Evolutionary conservation across 495 filamentous ascomycete genomes (phyloP).

Genomic region (Entonaema liquescens): DNA sequence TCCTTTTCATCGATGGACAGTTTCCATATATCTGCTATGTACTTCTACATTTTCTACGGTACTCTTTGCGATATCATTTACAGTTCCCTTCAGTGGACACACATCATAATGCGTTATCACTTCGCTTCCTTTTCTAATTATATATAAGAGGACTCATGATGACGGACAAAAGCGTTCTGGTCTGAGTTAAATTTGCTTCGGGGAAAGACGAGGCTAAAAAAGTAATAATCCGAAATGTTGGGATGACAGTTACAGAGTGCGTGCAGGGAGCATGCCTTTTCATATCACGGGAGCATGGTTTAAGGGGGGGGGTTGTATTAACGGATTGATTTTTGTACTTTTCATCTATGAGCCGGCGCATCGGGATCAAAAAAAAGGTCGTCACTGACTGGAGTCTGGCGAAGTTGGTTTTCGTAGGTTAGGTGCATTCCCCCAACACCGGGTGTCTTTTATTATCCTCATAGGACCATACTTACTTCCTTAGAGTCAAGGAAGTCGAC

Average conservation of each 20-base stretch:
- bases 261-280: conserved; percentile 21
- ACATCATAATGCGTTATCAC: conserved; percentile 25
- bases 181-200: not conserved
- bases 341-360: conserved; percentile 19
- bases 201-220: not conserved
- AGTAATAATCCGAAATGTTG: conserved; percentile 15
- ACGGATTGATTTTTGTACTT: conserved; percentile 24
- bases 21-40: not conserved
- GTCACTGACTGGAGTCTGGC: not conserved
- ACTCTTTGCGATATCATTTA: not conserved
- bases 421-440: conserved; percentile 8
- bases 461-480: too few species aligned
- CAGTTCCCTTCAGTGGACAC: not conserved
- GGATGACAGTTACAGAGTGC: conserved; percentile 19
- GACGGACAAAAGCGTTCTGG: not conserved
- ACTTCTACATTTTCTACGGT: not conserved
- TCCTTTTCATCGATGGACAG: not conserved
- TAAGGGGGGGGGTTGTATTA: conserved; percentile 4
- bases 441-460: conserved; percentile 1
- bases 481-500: not conserved
- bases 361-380: not conserved
- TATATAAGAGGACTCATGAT: not conserved
- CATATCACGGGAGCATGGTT: conserved; percentile 16
- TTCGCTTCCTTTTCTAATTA: conserved; percentile 6
- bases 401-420: conserved; percentile 4